Percentiles rank a stretch among this genome's conserved stretches.
These are phyloP conservation scores for Cladosporium colombiae DNA, from an alignment of 2,329 filamentous ascomycete species.

Conservation along the genomic window DNA sequence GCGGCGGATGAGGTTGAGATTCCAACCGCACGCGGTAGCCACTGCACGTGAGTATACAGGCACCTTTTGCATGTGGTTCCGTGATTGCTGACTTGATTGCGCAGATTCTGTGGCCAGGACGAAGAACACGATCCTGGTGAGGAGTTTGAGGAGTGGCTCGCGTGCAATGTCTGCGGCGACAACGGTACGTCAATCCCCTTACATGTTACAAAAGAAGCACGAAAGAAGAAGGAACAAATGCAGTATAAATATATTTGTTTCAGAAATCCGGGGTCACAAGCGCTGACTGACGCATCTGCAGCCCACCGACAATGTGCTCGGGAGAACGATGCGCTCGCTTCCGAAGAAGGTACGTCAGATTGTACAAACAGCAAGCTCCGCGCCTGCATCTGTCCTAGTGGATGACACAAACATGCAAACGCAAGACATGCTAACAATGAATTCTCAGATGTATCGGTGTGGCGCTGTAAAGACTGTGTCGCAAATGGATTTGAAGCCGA, in stretches of 20 bases:
- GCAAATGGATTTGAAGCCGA: conserved; percentile 52
- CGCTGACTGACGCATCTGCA: conserved; percentile 56
- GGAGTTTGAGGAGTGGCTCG: conserved; percentile 76
- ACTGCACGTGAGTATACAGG: conserved; percentile 61
- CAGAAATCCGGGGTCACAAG: conserved; percentile 37
- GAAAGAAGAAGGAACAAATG: conserved; percentile 23
- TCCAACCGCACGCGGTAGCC: conserved; percentile 54
- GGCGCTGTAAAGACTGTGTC: conserved; percentile 63
- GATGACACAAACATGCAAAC: conserved; percentile 19
- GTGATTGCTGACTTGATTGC: conserved; percentile 31
- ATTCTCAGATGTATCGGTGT: conserved; percentile 55
- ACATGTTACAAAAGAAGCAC: conserved; percentile 22
- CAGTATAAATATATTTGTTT: conserved; percentile 29
- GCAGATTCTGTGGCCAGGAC: conserved; percentile 77
- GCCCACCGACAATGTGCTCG: conserved; percentile 90
- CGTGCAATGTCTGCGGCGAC: conserved; percentile 76
- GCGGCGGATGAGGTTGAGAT: conserved; percentile 56
- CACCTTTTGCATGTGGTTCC: neutral
- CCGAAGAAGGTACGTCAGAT: conserved; percentile 62
- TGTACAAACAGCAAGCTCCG: conserved; percentile 10
- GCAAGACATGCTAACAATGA: conserved; percentile 28
- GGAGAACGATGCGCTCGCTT: conserved; percentile 63
- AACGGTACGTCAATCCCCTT: conserved; percentile 64
- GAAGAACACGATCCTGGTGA: conserved; percentile 81
- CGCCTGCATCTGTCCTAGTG: conserved; percentile 1